phyloP scores from a whole-genome alignment of 2,329 filamentous ascomycete genomes.

The Colletotrichum salicis region DNA sequence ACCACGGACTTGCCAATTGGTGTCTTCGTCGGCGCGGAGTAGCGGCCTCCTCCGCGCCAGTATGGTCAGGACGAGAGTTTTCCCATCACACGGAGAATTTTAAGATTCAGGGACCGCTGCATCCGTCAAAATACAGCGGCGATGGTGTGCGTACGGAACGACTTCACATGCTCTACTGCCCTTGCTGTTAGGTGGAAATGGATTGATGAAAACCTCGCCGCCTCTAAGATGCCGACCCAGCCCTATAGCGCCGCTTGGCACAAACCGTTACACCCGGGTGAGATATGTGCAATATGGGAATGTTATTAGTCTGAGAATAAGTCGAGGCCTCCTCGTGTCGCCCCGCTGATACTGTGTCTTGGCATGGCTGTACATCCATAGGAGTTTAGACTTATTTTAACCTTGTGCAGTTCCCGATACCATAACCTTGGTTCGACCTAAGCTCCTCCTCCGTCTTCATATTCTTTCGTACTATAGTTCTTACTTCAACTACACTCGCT shows the following conservation, averaged over 20 bases:
- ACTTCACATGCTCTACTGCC: neutral
- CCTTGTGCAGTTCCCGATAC: neutral
- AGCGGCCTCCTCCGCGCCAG: neutral
- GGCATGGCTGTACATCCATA: neutral
- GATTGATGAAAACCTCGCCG: neutral
- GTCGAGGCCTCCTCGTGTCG: slow-evolving; percentile 3
- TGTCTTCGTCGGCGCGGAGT: neutral
- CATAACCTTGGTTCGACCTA: neutral
- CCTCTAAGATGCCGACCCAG: slow-evolving; percentile 11
- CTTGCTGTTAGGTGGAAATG: slow-evolving; percentile 15
- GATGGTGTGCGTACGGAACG: neutral
- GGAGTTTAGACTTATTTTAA: slow-evolving; percentile 11
- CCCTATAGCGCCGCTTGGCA: slow-evolving; percentile 7
- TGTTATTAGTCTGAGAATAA: neutral
- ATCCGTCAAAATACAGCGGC: neutral
- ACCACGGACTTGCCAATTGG: neutral
- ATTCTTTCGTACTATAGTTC: neutral
- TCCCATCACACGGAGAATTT: slow-evolving; percentile 1
- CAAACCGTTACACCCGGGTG: neutral
- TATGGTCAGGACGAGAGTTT: neutral
- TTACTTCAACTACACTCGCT: neutral
- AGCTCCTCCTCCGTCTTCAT: neutral
- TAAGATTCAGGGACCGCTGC: slow-evolving; percentile 10
- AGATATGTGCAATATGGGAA: neutral
- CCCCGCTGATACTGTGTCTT: slow-evolving; percentile 4